Evolutionary conservation across 371 early-diverging fungal genomes (phyloP).

Genomic region (Coemansia sp.): DNA sequence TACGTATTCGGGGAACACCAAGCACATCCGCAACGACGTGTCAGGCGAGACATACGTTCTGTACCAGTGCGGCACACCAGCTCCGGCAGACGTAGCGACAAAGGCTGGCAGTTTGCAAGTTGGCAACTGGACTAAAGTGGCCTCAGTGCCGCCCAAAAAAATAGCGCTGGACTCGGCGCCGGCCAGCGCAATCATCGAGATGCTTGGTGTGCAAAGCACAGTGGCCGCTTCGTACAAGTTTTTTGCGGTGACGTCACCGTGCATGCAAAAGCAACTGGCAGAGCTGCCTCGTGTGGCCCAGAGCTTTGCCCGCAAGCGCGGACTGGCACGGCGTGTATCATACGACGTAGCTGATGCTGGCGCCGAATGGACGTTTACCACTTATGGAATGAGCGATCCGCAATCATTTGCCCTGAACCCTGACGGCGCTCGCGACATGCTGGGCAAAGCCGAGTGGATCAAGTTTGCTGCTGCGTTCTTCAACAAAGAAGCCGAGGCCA

Average conservation of each 20-base stretch:
- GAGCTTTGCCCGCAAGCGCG: slow-evolving; percentile 14
- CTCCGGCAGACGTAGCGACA: slow-evolving; percentile 52
- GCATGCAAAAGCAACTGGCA: slow-evolving; percentile 58
- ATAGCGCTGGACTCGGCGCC: slow-evolving; percentile 66
- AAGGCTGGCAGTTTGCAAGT: slow-evolving; percentile 45
- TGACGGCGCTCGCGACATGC: slow-evolving; percentile 39
- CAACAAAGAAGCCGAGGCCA: slow-evolving; percentile 66
- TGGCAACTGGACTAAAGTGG: slow-evolving; percentile 56
- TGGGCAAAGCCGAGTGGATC: slow-evolving; percentile 66
- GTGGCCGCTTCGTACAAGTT: slow-evolving; percentile 61
- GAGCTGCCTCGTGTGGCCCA: slow-evolving; percentile 34
- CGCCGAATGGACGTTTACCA: slow-evolving; percentile 50
- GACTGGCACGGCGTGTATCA: slow-evolving; percentile 36
- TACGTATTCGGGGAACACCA: slow-evolving; percentile 64
- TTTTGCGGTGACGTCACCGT: slow-evolving; percentile 63
- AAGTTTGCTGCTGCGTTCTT: slow-evolving; percentile 74
- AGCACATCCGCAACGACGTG: slow-evolving; percentile 57
- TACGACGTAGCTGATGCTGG: slow-evolving; percentile 25
- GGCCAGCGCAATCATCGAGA: slow-evolving; percentile 65
- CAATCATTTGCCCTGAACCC: slow-evolving; percentile 43
- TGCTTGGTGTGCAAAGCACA: slow-evolving; percentile 61
- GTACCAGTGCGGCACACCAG: slow-evolving; percentile 72
- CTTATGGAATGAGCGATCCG: slow-evolving; percentile 49
- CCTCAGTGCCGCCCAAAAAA: slow-evolving; percentile 60
- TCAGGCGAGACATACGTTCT: slow-evolving; percentile 61